Conservation (phyloP, 1,284 basidiomycete genomes). For the Agroathelia rolfsii region DNA sequence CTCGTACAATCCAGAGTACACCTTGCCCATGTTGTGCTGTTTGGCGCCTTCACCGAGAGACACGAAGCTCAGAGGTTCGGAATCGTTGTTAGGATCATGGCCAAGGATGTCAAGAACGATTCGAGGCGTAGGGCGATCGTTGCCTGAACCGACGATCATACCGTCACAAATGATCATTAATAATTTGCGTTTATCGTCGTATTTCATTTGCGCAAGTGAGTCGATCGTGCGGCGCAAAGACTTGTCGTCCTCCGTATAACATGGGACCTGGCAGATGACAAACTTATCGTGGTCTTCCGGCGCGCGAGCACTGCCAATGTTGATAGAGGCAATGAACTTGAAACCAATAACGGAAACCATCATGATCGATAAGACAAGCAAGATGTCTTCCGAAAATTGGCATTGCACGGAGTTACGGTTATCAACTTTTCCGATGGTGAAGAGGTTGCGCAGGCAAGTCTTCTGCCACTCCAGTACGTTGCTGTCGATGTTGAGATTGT, state of each 20-base stretch:
- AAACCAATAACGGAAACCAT: constrained; percentile 97
- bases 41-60: constrained; percentile 91
- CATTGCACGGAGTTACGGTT: constrained; percentile 88
- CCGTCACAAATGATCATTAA: constrained; percentile 95
- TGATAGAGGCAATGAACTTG: constrained; percentile 95
- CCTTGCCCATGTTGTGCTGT: constrained; percentile 98
- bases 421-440: constrained; percentile 87
- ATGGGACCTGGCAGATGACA: constrained; percentile 96
- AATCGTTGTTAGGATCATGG: constrained; percentile 86
- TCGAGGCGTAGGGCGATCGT: constrained; percentile 83
- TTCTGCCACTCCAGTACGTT: constrained; percentile 73
- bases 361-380: constrained; percentile 82
- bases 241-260: constrained; percentile 91
- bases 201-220: constrained; percentile 88
- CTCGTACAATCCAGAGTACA: constrained; percentile 95
- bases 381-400: constrained; percentile 85
- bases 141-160: constrained; percentile 95
- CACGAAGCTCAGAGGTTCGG: constrained; percentile 90
- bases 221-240: constrained; percentile 90
- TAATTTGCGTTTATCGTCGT: constrained; percentile 97
- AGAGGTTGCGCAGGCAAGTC: constrained; percentile 87
- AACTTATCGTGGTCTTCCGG: constrained; percentile 98
- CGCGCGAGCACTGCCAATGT: constrained; percentile 73
- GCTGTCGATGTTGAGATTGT: constrained; percentile 55
- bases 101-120: constrained; percentile 97